These are phyloP conservation scores for Salix caprea DNA, from an alignment of 345 rosid species.

Conservation along the genomic window DNA sequence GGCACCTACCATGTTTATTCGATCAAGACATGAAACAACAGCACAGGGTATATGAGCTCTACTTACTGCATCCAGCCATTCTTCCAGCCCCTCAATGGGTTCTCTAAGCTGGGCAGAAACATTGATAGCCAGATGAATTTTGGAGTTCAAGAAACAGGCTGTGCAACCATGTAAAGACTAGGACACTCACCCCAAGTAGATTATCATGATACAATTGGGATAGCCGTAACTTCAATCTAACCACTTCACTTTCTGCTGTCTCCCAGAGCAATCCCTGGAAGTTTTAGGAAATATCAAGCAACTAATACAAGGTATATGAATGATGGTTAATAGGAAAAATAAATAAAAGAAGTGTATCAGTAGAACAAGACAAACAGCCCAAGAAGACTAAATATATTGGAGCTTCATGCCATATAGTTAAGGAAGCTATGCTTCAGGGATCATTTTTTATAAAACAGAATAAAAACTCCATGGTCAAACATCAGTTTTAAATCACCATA, in stretches of 20 bases:
- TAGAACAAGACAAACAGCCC: too few species aligned
- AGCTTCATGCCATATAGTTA: too few species aligned
- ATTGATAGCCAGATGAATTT: not conserved
- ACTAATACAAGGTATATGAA: too few species aligned
- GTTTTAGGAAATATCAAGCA: slow-evolving; percentile 12
- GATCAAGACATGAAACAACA: slow-evolving; percentile 83
- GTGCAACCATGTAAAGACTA: not conserved
- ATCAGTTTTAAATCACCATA: too few species aligned
- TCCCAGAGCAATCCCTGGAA: slow-evolving; percentile 74
- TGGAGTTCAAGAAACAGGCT: slow-evolving; percentile 9
- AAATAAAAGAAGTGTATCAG: too few species aligned
- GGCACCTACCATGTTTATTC: slow-evolving; percentile 64
- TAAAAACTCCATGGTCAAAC: too few species aligned
- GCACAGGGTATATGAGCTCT: slow-evolving; percentile 90
- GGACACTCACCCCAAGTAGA: slow-evolving; percentile 54
- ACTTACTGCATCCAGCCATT: slow-evolving; percentile 85
- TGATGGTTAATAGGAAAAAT: too few species aligned
- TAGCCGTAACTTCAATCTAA: slow-evolving; percentile 57
- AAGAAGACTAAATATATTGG: too few species aligned
- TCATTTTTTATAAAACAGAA: too few species aligned
- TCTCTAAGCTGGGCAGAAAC: slow-evolving; percentile 49
- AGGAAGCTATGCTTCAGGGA: too few species aligned
- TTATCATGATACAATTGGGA: slow-evolving; percentile 61
- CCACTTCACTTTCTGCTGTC: slow-evolving; percentile 50
- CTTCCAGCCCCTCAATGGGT: slow-evolving; percentile 71